A percentile compares a stretch with the other conserved stretches of the same genome.
Evolutionary conservation across 768 basidiomycete genomes (phyloP).

Genomic region (Tricholoma sp.): DNA sequence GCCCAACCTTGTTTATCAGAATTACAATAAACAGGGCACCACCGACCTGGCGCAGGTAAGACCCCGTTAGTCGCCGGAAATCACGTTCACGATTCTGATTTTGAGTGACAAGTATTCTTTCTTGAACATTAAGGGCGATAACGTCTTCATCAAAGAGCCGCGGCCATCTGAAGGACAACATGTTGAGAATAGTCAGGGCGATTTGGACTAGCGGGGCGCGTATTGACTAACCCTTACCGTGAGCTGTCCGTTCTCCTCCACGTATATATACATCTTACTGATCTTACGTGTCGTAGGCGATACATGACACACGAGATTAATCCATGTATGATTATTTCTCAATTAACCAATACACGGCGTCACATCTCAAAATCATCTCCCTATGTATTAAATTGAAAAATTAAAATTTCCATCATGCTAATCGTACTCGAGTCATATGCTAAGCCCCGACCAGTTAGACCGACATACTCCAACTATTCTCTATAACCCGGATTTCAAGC

Average conservation of each 20-base stretch:
- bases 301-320: background rate
- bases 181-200: background rate
- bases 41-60: constrained; percentile 47
- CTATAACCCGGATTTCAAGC: background rate
- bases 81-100: background rate
- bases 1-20: constrained; percentile 56
- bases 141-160: background rate
- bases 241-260: background rate
- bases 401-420: background rate
- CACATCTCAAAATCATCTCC: background rate
- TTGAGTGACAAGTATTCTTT: background rate
- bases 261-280: background rate
- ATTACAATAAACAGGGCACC: constrained; percentile 43
- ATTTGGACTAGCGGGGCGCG: background rate
- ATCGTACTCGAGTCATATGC: no score
- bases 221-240: background rate
- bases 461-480: background rate
- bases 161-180: background rate
- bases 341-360: background rate
- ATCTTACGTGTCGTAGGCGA: background rate
- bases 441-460: no score
- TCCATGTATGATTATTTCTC: background rate
- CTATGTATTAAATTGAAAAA: background rate
- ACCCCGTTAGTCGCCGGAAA: constrained; percentile 5
- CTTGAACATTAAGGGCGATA: background rate